A percentile compares a stretch with the other conserved stretches of the same genome.
These are phyloP conservation scores for Rhizopogon vesiculosus DNA, from an alignment of 768 basidiomycete genomes.

Conservation along the genomic window DNA sequence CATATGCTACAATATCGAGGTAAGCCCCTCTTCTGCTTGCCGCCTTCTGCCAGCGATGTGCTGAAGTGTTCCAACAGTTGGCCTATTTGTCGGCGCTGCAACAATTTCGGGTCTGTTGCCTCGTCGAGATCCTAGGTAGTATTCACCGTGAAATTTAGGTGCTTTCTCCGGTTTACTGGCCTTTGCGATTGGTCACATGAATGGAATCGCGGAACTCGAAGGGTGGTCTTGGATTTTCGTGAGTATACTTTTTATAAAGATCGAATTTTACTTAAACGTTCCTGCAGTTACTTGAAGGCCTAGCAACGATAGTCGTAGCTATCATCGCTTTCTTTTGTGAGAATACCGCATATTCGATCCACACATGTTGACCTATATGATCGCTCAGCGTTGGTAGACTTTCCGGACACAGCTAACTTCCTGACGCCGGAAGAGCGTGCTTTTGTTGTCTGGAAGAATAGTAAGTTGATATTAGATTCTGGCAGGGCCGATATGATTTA, in stretches of 20 bases:
- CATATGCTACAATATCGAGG: conserved; percentile 45
- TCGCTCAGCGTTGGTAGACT: conserved; percentile 52
- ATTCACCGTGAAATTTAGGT: conserved; percentile 6
- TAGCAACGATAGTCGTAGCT: conserved; percentile 53
- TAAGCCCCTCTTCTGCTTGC: no score
- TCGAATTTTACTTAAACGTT: neutral
- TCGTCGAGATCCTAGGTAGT: neutral
- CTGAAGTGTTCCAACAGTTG: conserved; percentile 23
- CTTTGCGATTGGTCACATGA: conserved; percentile 48
- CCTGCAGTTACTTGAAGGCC: conserved; percentile 55
- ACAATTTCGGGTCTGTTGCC: conserved; percentile 39
- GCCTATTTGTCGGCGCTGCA: conserved; percentile 57
- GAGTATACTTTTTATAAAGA: conserved; percentile 11
- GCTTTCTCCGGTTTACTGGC: conserved; percentile 54
- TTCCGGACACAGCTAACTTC: conserved; percentile 53
- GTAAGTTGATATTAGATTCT: conserved; percentile 22
- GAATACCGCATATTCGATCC: conserved; percentile 1
- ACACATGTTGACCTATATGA: no score
- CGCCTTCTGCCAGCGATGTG: no score
- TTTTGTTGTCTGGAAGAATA: conserved; percentile 51
- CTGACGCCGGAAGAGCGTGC: conserved; percentile 56
- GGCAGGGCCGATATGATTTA: neutral
- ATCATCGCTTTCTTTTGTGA: conserved; percentile 44
- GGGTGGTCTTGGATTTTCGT: conserved; percentile 66
- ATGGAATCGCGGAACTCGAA: conserved; percentile 35